Evolutionary conservation across 257 asterid species (phyloP), one percentile per base, ranked within the genome.

Genomic region (Gardenia jasminoides): DNA sequence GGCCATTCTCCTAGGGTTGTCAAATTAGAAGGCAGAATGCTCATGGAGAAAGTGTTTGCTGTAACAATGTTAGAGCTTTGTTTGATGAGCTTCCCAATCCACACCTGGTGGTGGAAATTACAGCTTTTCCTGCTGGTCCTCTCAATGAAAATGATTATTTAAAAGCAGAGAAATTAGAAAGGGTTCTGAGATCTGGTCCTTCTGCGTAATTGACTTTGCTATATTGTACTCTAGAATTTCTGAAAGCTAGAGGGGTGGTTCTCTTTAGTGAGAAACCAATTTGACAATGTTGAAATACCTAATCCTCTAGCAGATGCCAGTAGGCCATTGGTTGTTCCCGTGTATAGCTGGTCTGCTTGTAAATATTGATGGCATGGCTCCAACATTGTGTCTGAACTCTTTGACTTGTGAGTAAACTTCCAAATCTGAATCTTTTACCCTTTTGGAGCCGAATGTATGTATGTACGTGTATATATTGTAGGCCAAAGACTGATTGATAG

Each of bases 41-140:
- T 77, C 99, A 94, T 62, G 98, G 99, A 80, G 98, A 94, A 87
- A 93, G 87, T 11, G 98, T 94, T 2, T 94, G 99, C 65, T 93
- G 98, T 80, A 94, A 94, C 92, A 94, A 93, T 15, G 99, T 94
- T 41, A 89, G 97, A 20, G 99, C 99, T 6, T 79, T 94, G 87
- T 94, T 94, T 54, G 99, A 94, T 74, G 99, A 93, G 88, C 97
- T 94, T 79, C 99, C 99, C 6, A 93, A 97, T 4, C 99, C 98
- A 41, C 99, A 94, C 83, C 78, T 94, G 75, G 82, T 76, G 13
- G 88, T 94, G 36, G 98, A 94, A 78, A 93, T 94, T 79, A 88
- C 98, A 0, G 93, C 99, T 70, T 94, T 94, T 80, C 99, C 99
- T 1, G 84, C 93, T 1, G 99, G 99, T 65, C 97, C 98, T 77